Percentiles rank a stretch among this genome's conserved stretches.
Conservation (phyloP, 2,329 filamentous ascomycete species). For the Aspergillus sclerotialis region DNA sequence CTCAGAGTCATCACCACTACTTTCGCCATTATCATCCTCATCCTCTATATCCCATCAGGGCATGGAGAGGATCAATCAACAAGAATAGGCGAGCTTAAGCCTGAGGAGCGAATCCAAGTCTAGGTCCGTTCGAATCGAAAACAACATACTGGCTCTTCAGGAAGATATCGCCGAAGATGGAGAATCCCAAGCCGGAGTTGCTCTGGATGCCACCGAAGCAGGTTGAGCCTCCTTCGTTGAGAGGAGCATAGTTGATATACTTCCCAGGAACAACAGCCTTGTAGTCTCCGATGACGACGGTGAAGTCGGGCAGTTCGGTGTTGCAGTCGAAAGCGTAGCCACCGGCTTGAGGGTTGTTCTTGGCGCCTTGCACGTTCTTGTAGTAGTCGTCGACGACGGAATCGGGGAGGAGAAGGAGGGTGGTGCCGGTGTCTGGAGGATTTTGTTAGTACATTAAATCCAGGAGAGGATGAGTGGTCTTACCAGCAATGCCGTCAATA, state of each 20-base stretch:
- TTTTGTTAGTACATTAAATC: slow-evolving; percentile 1
- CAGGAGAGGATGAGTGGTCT: slow-evolving; percentile 1
- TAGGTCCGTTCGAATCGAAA: slow-evolving; percentile 52
- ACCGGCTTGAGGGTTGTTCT: slow-evolving; percentile 41
- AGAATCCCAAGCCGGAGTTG: slow-evolving; percentile 50
- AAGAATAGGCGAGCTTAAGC: too few species aligned
- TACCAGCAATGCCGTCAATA: slow-evolving; percentile 50
- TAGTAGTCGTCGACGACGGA: slow-evolving; percentile 55
- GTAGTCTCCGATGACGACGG: slow-evolving; percentile 44
- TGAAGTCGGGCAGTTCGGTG: slow-evolving; percentile 47
- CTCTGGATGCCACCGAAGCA: slow-evolving; percentile 75
- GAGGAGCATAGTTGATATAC: slow-evolving; percentile 49
- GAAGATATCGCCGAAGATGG: slow-evolving; percentile 72
- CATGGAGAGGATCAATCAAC: too few species aligned
- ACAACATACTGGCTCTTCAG: slow-evolving; percentile 71
- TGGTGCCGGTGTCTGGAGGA: slow-evolving; percentile 59
- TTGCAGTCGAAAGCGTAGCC: slow-evolving; percentile 51
- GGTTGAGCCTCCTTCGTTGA: slow-evolving; percentile 26
- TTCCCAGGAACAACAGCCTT: slow-evolving; percentile 46
- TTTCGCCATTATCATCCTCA: too few species aligned
- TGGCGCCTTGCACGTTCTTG: slow-evolving; percentile 46
- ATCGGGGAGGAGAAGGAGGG: slow-evolving; percentile 54
- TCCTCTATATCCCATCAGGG: too few species aligned
- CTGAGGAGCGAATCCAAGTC: slow-evolving; percentile 44
- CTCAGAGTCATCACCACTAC: too few species aligned